Evolutionary conservation across 257 asterid genomes (phyloP).

Genomic region (Nicotiana sylvestris): DNA sequence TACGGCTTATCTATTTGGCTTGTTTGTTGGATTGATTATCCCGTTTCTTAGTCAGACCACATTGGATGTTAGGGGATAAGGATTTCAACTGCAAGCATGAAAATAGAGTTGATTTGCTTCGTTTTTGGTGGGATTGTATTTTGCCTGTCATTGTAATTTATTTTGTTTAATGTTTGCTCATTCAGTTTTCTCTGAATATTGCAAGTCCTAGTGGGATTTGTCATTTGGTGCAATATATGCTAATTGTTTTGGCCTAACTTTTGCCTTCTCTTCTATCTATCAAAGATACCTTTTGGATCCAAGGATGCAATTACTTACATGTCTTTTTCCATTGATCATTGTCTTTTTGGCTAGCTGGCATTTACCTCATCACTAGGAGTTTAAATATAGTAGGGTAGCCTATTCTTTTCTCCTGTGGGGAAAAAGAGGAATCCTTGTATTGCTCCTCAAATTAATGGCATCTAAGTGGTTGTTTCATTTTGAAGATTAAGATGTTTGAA

Average conservation of each 20-base stretch:
- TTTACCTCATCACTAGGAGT: neutral
- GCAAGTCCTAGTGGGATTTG: neutral
- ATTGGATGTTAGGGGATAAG: neutral
- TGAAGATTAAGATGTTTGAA: neutral
- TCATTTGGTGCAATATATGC: neutral
- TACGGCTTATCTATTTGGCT: neutral
- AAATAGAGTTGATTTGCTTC: neutral
- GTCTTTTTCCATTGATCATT: neutral
- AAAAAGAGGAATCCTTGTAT: neutral
- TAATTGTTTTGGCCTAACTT: neutral
- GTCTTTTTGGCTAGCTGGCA: neutral
- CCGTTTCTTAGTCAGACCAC: neutral
- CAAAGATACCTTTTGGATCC: neutral
- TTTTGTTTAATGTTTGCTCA: neutral
- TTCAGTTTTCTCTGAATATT: neutral
- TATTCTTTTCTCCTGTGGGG: neutral
- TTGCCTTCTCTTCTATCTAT: neutral
- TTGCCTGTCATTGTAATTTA: neutral
- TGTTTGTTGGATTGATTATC: slow-evolving; percentile 2
- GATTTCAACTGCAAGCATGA: slow-evolving; percentile 5
- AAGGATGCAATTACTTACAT: neutral
- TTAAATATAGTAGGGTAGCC: neutral
- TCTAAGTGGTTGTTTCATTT: neutral
- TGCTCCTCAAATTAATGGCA: neutral
- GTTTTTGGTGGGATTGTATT: neutral